Conservation (phyloP, 169 alveolate species). For the Plasmodium sp. region DNA sequence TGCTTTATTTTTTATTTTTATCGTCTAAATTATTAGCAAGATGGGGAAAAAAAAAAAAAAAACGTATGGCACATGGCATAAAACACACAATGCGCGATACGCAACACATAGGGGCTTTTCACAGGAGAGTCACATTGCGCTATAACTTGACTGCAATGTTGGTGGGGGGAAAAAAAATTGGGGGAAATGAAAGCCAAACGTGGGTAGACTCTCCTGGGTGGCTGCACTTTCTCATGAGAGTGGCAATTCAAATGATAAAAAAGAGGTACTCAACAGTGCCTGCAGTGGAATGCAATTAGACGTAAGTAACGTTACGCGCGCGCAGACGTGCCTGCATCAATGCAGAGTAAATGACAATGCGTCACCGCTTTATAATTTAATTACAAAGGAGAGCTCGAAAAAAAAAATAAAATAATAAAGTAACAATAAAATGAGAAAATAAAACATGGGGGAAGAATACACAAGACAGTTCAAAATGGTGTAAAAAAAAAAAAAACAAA, state of each 20-base stretch:
- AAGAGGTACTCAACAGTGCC: not conserved
- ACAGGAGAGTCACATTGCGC: not conserved
- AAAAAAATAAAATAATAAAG: not conserved
- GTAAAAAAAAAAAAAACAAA: not conserved
- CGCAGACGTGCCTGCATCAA: not conserved
- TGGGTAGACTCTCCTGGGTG: not conserved
- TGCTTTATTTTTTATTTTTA: not conserved
- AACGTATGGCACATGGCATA: not conserved
- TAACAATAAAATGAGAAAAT: not conserved
- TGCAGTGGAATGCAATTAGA: not conserved
- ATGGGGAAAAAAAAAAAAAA: not conserved
- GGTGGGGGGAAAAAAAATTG: not conserved
- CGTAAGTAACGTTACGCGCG: not conserved
- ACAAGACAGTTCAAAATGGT: slow-evolving; percentile 14
- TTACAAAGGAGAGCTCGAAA: not conserved
- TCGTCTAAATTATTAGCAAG: not conserved
- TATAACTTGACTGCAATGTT: not conserved
- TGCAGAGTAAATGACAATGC: not conserved
- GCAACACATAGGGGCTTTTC: not conserved
- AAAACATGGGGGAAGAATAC: not conserved
- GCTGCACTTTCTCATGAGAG: not conserved
- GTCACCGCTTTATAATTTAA: not conserved
- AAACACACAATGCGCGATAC: not conserved
- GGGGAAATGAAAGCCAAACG: not conserved
- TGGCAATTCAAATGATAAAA: not conserved